Base-by-base conservation (phyloP, 345 rosid genomes). In the Stellera chamaejasme region DNA sequence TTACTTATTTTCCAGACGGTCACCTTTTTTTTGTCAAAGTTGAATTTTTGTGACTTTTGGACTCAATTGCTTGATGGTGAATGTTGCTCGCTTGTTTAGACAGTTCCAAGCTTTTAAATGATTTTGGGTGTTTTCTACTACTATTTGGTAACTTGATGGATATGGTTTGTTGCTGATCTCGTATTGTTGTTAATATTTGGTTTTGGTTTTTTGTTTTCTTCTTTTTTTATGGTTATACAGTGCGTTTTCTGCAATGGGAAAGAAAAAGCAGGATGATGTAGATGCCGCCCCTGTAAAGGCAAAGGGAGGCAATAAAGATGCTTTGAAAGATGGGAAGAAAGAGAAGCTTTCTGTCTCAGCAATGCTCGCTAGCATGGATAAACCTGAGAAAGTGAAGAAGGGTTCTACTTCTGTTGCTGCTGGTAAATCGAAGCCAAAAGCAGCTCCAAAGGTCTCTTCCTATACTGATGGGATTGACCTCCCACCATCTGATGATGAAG, bases 301-400 rank as follows among this genome's bases (percentile, higher is more conserved):
- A 16, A 87, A 84, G 69, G 59, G 77, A 32, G 65, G 72, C 69
- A 61, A 69, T 55, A 85, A 85, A 66, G 90, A 82, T 9, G 62
- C 59, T 45, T 28, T 79, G 2, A 81, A 77, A 68, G 95, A 90
- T 57, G 70, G 66, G 4, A 85, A 75, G 69, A 75, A 69, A 56
- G 90, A 84, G 76, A 87, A 77, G 61, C 12, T 82, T 26, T 83
- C 95, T 1, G 88, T 91, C 59, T 72, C 95, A 25, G 92, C 87
- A 28, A 77, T 82, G 90, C 85, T 91, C 64, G 95, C 90, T 11
- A 74, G 72, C 60, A 85, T 88, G 96, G 98, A 91, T 63, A 91
- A 79, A 74, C 74, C 78, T 7, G 92, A 83, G 36, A 88, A 82
- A 65, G 69, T 85, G 0, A 91, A 88, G 72, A 90, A 87, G 62